Evolutionary conservation across 345 rosid genomes (phyloP).

Genomic region (Pistacia atlantica): DNA sequence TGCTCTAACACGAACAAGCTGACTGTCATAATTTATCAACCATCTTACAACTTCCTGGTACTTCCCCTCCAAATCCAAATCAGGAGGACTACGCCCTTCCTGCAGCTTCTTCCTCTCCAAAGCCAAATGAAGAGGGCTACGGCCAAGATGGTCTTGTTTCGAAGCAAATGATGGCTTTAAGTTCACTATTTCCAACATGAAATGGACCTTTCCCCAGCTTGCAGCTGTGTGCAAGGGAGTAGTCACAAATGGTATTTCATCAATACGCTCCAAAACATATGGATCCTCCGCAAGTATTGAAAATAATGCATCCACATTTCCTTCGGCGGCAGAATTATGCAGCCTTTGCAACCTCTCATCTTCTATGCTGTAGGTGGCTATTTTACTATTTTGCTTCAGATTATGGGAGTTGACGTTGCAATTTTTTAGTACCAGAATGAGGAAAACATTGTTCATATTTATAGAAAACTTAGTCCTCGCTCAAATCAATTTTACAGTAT

Average conservation of each 20-base stretch:
- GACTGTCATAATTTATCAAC: background rate
- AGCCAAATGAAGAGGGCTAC: constrained; percentile 27
- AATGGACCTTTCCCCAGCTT: constrained; percentile 15
- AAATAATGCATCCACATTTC: constrained; percentile 20
- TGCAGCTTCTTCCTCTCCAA: background rate
- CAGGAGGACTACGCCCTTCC: no score
- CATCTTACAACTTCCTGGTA: constrained; percentile 2
- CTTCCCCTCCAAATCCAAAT: background rate
- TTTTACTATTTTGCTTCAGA: no score
- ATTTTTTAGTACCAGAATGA: no score
- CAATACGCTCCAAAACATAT: constrained; percentile 15
- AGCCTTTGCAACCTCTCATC: background rate
- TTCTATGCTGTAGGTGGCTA: background rate
- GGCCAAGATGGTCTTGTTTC: constrained; percentile 31
- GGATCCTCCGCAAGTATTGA: constrained; percentile 21
- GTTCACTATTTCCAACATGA: constrained; percentile 20
- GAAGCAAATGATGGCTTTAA: constrained; percentile 28
- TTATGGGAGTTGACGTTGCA: no score
- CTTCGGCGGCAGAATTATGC: constrained; percentile 16
- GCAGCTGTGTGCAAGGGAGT: constrained; percentile 43
- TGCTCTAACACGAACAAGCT: no score
- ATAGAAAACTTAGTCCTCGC: no score
- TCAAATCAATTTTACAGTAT: no score
- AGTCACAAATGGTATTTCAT: constrained; percentile 19
- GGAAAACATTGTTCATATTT: no score